Base-by-base conservation (phyloP, 192 early-diverging fungal genomes). In the Rhizophagus clarus region DNA sequence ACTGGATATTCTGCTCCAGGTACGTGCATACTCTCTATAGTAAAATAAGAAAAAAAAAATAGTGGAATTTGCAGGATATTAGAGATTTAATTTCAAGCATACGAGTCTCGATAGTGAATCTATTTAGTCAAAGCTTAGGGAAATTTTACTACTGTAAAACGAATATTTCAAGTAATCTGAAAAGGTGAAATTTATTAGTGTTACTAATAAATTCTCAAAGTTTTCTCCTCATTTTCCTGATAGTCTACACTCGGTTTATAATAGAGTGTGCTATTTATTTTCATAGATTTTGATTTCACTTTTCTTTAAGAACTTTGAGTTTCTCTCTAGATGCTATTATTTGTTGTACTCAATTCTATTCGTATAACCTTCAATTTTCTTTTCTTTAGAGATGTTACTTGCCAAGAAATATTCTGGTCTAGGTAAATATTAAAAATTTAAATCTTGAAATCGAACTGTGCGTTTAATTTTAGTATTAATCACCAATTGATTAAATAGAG, bases 1-100 rank as follows among this genome's bases (percentile, higher is more conserved):
- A 82, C 90, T 11, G 93, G 92, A 2, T 96, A 96, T 86, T 91
- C 94, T 42, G 92, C 95, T 17, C 95, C 94, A 70, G 91, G 91
- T 92, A 82, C 45, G 69, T 70, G 4, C 22, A 79, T 26, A 37
- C 31, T 37, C 42, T 32, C 4, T 28, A 31, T 28, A 31, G 64
- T 29, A 67, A 17, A 31, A 31, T 20, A 31, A 67, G 31, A 24
- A 31, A 29, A 66, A 64, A 66, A 31, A 15, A 31, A 15, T 31
- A 67, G 26, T 28, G 26, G 31, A 67, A 56, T 56, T 56, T 56
- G 12, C 49, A 20, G 49, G 49, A 56, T 56, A 56, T 56, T 56
- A 56, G 51, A 22, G 51, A 56, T 56, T 56, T 56, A 56, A 56
- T 56, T 17, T 56, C 51, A 56, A 56, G 51, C 51, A 7, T 56